A percentile compares a stretch with the other conserved stretches of the same genome.
phyloP scores from a whole-genome alignment of 352 stramenopile genomes.

The Phytopythium vexans region DNA sequence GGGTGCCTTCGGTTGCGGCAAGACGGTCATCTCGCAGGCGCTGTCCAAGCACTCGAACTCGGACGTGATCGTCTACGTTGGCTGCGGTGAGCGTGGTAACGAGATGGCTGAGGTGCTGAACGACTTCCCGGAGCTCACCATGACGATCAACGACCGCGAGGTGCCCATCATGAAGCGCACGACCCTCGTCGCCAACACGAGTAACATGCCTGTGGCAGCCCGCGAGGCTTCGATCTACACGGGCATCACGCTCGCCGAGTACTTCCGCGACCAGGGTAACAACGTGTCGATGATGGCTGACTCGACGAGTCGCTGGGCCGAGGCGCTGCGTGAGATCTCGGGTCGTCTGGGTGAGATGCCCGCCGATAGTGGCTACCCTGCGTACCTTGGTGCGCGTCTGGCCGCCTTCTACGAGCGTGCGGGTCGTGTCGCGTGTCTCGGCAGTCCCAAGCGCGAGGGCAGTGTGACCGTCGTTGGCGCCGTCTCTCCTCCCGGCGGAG shows the following conservation, averaged over 20 bases:
- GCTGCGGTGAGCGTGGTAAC: conserved; percentile 99
- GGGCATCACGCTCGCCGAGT: conserved; percentile 97
- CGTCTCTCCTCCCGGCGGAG: conserved; percentile 97
- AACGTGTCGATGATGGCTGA: conserved; percentile 99
- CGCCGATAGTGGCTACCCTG: conserved; percentile 95
- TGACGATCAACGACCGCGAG: conserved; percentile 96
- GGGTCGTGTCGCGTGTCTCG: conserved; percentile 96
- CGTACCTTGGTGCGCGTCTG: conserved; percentile 98
- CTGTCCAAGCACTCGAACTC: conserved; percentile 99
- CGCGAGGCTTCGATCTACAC: conserved; percentile 99
- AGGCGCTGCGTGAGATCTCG: conserved; percentile 99
- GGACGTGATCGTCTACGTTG: conserved; percentile 99
- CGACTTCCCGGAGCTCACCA: conserved; percentile 99
- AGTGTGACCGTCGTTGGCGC: conserved; percentile 99
- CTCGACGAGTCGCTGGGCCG: conserved; percentile 99
- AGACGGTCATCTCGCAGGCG: conserved; percentile 99
- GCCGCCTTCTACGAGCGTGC: conserved; percentile 99
- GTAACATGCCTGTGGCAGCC: conserved; percentile 99
- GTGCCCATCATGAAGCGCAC: conserved; percentile 99
- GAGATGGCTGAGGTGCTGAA: conserved; percentile 99
- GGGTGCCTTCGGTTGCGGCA: conserved; percentile 99
- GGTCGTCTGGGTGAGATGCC: conserved; percentile 99
- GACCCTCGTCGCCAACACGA: conserved; percentile 99
- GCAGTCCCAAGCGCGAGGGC: conserved; percentile 96
- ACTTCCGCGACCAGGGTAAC: conserved; percentile 98